Percentiles rank a stretch among this genome's conserved stretches.
Conservation (phyloP, 1,139 yeast genomes). For the Saccharomyces hybrid region DNA sequence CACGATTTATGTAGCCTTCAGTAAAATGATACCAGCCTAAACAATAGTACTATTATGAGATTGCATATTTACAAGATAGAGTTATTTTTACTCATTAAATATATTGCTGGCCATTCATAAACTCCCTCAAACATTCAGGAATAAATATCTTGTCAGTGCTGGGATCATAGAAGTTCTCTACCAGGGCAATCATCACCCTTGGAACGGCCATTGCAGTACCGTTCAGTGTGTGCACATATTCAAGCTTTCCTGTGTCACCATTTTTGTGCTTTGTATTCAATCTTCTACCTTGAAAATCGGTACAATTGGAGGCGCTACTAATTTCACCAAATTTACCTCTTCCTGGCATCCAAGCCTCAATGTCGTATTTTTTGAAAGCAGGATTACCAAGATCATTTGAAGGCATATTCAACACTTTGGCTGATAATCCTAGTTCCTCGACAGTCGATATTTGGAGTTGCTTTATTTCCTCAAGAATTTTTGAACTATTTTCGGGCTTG, state of each 20-base stretch:
- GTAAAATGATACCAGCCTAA: neutral
- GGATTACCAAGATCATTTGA: slow-evolving; percentile 89
- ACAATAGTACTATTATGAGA: neutral
- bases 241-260: slow-evolving; percentile 32
- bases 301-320: slow-evolving; percentile 85
- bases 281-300: slow-evolving; percentile 85
- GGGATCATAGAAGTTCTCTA: slow-evolving; percentile 76
- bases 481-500: slow-evolving; percentile 37
- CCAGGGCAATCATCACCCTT: slow-evolving; percentile 74
- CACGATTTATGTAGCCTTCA: neutral
- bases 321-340: slow-evolving; percentile 90
- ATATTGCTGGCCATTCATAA: slow-evolving; percentile 51
- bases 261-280: slow-evolving; percentile 52
- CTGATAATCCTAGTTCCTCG: slow-evolving; percentile 61
- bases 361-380: slow-evolving; percentile 84
- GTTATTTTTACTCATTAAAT: slow-evolving; percentile 15
- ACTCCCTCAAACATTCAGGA: slow-evolving; percentile 61
- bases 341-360: slow-evolving; percentile 99
- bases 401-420: slow-evolving; percentile 84
- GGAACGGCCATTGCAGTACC: slow-evolving; percentile 98
- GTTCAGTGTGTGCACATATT: slow-evolving; percentile 73
- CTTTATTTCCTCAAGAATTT: slow-evolving; percentile 53
- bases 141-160: slow-evolving; percentile 45
- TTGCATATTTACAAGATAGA: neutral
- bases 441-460: slow-evolving; percentile 60